These are phyloP conservation scores for Candida boleticola DNA, from an alignment of 805 yeast genomes.

Conservation along the genomic window DNA sequence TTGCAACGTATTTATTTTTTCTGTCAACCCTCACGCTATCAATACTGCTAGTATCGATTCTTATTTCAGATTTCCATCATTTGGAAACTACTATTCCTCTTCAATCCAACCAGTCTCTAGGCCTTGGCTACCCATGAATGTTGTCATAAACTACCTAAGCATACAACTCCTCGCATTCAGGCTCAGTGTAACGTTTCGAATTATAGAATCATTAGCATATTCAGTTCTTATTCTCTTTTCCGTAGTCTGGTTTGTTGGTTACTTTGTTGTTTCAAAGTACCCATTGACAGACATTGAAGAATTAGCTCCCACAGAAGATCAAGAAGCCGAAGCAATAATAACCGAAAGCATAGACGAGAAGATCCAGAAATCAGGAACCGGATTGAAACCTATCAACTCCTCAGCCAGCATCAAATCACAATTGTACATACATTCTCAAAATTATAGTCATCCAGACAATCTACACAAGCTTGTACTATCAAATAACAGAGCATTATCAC, in stretches of 20 bases:
- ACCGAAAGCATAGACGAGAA: neutral
- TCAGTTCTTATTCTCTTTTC: neutral
- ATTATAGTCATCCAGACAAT: neutral
- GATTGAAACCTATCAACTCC: neutral
- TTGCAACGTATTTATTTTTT: too few relatives aligned
- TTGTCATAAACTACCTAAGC: too few relatives aligned
- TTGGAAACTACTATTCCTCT: too few relatives aligned
- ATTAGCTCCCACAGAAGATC: neutral
- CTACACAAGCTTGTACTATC: neutral
- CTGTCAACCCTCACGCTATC: too few relatives aligned
- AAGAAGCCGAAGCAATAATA: neutral
- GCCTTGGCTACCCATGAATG: too few relatives aligned
- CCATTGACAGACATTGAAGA: neutral
- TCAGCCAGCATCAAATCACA: neutral
- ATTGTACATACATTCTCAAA: neutral
- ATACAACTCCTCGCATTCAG: too few relatives aligned
- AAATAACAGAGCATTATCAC: neutral
- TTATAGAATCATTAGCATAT: neutral
- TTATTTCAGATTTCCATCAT: too few relatives aligned
- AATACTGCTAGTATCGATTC: too few relatives aligned
- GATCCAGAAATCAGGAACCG: neutral
- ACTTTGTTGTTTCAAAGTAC: slow-evolving; percentile 1
- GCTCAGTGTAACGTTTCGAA: neutral
- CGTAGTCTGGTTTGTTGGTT: slow-evolving; percentile 1
- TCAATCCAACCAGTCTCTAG: too few relatives aligned